Percentiles rank a stretch among this genome's conserved stretches.
Evolutionary conservation across 2,329 filamentous ascomycete species (phyloP).

Genomic region (Simplicillium aogashimaense): DNA sequence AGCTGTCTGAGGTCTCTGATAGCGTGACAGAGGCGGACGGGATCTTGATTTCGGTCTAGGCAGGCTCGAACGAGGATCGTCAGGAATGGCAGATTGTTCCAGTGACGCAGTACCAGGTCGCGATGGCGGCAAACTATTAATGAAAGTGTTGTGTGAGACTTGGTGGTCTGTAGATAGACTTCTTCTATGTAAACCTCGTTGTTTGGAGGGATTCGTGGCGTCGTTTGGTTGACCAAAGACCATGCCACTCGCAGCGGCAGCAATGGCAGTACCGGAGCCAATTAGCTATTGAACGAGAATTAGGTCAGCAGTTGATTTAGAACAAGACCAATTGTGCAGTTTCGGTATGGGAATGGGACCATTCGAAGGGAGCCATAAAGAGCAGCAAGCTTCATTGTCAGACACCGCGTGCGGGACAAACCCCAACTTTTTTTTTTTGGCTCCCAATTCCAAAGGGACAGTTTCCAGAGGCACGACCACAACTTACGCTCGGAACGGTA

Average conservation of each 20-base stretch:
- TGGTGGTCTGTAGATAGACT: constrained; percentile 3
- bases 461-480: background rate
- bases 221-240: constrained; percentile 47
- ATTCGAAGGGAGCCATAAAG: background rate
- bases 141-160: constrained; percentile 1
- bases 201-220: constrained; percentile 19
- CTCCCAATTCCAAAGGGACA: too few species aligned
- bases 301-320: constrained; percentile 3
- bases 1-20: constrained; percentile 24
- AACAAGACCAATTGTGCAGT: background rate
- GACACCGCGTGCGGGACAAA: too few species aligned
- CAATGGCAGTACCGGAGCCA: constrained; percentile 51
- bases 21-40: constrained; percentile 25
- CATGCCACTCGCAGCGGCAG: constrained; percentile 48
- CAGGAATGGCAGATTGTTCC: constrained; percentile 2
- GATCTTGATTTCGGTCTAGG: constrained; percentile 20
- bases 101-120: background rate
- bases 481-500: constrained; percentile 41
- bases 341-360: too few species aligned
- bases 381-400: background rate
- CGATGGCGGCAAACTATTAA: constrained; percentile 1
- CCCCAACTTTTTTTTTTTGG: too few species aligned
- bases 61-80: constrained; percentile 7
- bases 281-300: constrained; percentile 35
- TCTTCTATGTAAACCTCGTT: constrained; percentile 8